These are phyloP conservation scores for Eutypa lata DNA, from an alignment of 2,329 filamentous ascomycete genomes.

Conservation along the genomic window DNA sequence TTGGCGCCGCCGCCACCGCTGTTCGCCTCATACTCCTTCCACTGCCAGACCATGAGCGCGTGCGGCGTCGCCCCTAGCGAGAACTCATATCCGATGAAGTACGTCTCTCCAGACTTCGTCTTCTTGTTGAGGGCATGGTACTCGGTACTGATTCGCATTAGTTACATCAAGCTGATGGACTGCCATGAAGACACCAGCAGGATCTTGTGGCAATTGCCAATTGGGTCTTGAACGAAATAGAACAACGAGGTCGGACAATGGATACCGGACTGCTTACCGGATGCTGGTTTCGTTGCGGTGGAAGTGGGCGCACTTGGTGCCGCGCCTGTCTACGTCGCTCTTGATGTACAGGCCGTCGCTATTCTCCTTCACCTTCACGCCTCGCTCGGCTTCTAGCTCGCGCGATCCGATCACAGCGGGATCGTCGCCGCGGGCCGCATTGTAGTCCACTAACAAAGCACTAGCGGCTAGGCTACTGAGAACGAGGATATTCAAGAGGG, in stretches of 20 bases:
- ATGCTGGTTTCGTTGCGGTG: conserved; percentile 13
- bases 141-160: conserved; percentile 7
- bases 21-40: conserved; percentile 16
- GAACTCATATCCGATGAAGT: conserved; percentile 16
- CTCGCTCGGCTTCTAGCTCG: conserved; percentile 14
- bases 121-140: conserved; percentile 12
- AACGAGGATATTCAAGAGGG: background rate
- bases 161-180: background rate
- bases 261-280: too few species aligned
- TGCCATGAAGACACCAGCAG: too few species aligned
- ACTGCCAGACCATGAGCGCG: conserved; percentile 14
- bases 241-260: too few species aligned
- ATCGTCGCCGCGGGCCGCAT: conserved; percentile 11
- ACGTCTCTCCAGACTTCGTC: conserved; percentile 13
- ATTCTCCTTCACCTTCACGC: conserved; percentile 6
- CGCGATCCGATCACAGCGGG: conserved; percentile 10
- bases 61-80: conserved; percentile 7
- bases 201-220: too few species aligned
- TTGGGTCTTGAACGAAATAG: too few species aligned
- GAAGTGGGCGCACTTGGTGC: conserved; percentile 10
- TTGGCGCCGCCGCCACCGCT: conserved; percentile 10
- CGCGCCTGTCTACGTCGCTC: conserved; percentile 9
- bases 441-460: conserved; percentile 12
- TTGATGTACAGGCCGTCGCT: conserved; percentile 14
- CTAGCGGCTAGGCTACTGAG: background rate